These are phyloP conservation scores for Omphalea diandra DNA, from an alignment of 441 rosid genomes.

Conservation along the genomic window DNA sequence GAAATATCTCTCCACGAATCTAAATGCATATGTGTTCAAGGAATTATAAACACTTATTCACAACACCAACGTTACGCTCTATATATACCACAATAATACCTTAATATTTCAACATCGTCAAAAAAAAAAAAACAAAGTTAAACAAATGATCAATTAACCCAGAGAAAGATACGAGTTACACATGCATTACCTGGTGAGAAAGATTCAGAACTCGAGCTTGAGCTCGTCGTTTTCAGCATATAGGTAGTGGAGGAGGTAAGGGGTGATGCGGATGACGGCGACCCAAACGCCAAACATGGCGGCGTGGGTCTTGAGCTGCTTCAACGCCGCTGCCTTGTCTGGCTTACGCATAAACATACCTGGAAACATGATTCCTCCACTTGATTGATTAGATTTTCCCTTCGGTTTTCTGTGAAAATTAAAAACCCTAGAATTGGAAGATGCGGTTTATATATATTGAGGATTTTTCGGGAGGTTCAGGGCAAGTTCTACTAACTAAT, in stretches of 20 bases:
- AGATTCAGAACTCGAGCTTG: conserved; percentile 61
- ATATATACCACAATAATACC: neutral
- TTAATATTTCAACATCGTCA: neutral
- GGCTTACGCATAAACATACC: conserved; percentile 90
- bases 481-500: neutral
- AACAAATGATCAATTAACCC: too few relatives aligned
- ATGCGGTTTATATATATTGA: neutral
- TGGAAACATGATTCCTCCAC: conserved; percentile 60
- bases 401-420: neutral
- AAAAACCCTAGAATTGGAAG: neutral
- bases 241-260: conserved; percentile 68
- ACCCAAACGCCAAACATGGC: conserved; percentile 75
- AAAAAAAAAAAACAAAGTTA: neutral
- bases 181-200: neutral
- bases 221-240: conserved; percentile 71
- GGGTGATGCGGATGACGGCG: conserved; percentile 62
- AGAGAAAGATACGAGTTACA: neutral
- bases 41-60: neutral
- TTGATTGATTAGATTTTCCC: too few relatives aligned
- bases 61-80: neutral
- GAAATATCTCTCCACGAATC: neutral
- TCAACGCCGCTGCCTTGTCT: conserved; percentile 80
- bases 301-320: conserved; percentile 66
- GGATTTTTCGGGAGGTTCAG: neutral
- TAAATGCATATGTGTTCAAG: too few relatives aligned